phyloP scores from a whole-genome alignment of 805 yeast genomes.

The Candida boleticola region DNA sequence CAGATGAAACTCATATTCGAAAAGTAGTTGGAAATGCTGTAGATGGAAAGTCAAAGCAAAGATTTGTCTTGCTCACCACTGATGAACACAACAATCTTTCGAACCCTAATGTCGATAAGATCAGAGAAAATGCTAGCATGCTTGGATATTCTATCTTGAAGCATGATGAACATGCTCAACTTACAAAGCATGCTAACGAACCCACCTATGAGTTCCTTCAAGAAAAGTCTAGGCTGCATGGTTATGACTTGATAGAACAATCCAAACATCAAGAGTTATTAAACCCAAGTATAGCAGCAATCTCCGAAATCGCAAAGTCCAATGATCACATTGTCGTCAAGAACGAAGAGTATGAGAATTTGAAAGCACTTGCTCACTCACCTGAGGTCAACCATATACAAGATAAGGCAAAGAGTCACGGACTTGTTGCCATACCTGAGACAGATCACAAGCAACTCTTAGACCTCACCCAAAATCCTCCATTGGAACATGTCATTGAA shows the following conservation, averaged over 20 bases:
- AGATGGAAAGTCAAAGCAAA: too few species aligned
- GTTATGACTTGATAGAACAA: slow-evolving; percentile 4
- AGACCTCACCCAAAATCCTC: slow-evolving; percentile 16
- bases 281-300: slow-evolving; percentile 15
- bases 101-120: slow-evolving; percentile 10
- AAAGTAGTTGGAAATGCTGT: neutral
- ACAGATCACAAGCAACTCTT: slow-evolving; percentile 10
- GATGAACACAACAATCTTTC: slow-evolving; percentile 4
- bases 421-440: slow-evolving; percentile 13
- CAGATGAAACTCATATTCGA: slow-evolving; percentile 6
- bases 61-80: slow-evolving; percentile 5
- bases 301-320: slow-evolving; percentile 5
- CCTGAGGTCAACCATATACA: slow-evolving; percentile 25
- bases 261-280: slow-evolving; percentile 4
- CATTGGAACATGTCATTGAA: slow-evolving; percentile 16
- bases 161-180: slow-evolving; percentile 8
- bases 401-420: slow-evolving; percentile 17
- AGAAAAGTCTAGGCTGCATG: slow-evolving; percentile 12
- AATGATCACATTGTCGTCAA: slow-evolving; percentile 11
- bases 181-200: slow-evolving; percentile 13
- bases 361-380: slow-evolving; percentile 12
- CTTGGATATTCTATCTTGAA: slow-evolving; percentile 1
- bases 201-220: slow-evolving; percentile 19
- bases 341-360: slow-evolving; percentile 9
- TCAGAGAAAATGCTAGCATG: slow-evolving; percentile 9